A percentile compares a stretch with the other conserved stretches of the same genome.
phyloP scores from a whole-genome alignment of 805 yeast species.

The Tetrapisispora phaffii region DNA sequence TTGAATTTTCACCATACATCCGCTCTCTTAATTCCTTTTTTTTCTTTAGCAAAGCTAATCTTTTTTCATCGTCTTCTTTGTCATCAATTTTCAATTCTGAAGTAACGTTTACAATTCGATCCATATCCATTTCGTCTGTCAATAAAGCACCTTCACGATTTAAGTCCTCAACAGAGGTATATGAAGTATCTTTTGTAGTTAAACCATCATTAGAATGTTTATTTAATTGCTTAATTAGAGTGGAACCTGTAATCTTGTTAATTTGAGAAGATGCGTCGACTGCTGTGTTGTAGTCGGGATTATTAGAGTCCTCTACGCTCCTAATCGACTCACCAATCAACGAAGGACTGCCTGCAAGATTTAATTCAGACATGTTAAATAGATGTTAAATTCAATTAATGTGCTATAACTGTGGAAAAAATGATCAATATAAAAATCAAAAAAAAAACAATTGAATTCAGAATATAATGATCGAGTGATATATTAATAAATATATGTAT shows the following conservation, averaged over 20 bases:
- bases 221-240: not conserved
- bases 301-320: conserved; percentile 17
- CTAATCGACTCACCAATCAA: conserved; percentile 25
- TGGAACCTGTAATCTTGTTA: not conserved
- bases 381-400: not conserved
- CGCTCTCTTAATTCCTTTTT: conserved; percentile 3
- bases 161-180: conserved; percentile 27
- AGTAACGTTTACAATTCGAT: conserved; percentile 18
- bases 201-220: conserved; percentile 4
- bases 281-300: conserved; percentile 15
- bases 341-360: conserved; percentile 14
- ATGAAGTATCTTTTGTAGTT: conserved; percentile 8
- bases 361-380: not conserved
- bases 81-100: conserved; percentile 5
- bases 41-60: conserved; percentile 7
- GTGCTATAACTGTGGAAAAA: too few relatives aligned
- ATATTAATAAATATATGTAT: too few relatives aligned
- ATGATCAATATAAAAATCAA: too few relatives aligned
- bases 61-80: conserved; percentile 7
- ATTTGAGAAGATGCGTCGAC: not conserved
- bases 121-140: conserved; percentile 27
- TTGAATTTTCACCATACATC: not conserved
- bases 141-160: conserved; percentile 29
- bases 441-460: too few relatives aligned
- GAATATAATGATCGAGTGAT: too few relatives aligned